Percentiles rank a stretch among this genome's conserved stretches.
Evolutionary conservation across 1,139 yeast genomes (phyloP).

Genomic region (Starmera stellimalicola): DNA sequence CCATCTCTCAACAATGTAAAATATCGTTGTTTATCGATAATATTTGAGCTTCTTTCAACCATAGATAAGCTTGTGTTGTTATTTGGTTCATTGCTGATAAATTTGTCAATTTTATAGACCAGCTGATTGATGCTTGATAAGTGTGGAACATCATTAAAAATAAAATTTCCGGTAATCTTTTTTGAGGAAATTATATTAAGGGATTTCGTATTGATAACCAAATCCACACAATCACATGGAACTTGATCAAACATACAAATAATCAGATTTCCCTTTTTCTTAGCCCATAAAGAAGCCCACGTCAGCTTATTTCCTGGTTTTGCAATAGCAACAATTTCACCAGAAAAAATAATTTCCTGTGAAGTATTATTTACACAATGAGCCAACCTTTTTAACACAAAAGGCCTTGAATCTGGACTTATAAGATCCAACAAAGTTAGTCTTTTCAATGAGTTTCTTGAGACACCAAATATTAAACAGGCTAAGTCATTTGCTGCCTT

Average conservation of each 20-base stretch:
- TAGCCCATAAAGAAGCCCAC: slow-evolving; percentile 88
- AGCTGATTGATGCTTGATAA: slow-evolving; percentile 20
- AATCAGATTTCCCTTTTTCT: slow-evolving; percentile 56
- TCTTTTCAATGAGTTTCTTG: slow-evolving; percentile 52
- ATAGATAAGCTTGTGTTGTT: slow-evolving; percentile 15
- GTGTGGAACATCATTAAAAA: slow-evolving; percentile 20
- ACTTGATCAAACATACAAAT: slow-evolving; percentile 86
- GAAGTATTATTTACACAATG: slow-evolving; percentile 20
- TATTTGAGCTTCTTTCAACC: slow-evolving; percentile 16
- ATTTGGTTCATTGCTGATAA: slow-evolving; percentile 20
- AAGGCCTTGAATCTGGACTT: slow-evolving; percentile 62
- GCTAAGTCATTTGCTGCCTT: slow-evolving; percentile 87
- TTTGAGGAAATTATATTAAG: slow-evolving; percentile 12
- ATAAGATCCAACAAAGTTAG: slow-evolving; percentile 67
- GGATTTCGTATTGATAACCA: slow-evolving; percentile 23
- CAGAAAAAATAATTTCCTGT: slow-evolving; percentile 39
- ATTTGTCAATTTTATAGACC: slow-evolving; percentile 20
- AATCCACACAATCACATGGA: slow-evolving; percentile 69
- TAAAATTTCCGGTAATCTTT: slow-evolving; percentile 21
- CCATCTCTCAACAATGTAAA: slow-evolving; percentile 45
- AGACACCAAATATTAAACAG: slow-evolving; percentile 77
- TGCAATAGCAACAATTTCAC: slow-evolving; percentile 41
- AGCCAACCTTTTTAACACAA: slow-evolving; percentile 49
- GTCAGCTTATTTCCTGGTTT: slow-evolving; percentile 43
- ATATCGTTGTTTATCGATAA: slow-evolving; percentile 49